Base-by-base conservation (phyloP, 106 monocot species). In the Dendrobium officinale region DNA sequence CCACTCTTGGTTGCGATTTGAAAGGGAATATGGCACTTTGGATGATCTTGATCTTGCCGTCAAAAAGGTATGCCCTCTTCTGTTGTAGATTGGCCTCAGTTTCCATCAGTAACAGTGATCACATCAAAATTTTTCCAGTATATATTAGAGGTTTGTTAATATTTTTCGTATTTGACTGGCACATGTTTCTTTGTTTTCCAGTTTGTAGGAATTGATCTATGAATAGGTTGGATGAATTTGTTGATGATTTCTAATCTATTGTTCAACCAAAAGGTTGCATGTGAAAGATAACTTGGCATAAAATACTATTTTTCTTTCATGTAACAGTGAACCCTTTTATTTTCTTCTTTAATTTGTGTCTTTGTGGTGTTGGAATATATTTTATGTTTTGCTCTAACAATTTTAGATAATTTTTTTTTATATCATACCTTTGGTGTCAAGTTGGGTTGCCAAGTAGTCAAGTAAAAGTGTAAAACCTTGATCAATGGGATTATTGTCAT, bases 1-100 rank as follows among this genome's bases (percentile, higher is more conserved):
- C 80, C 72, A 91, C 78, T 83, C 91, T 26, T 99, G 99, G 99
- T 75, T 99, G 82, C 92, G 81, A 59, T 99, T 99, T 84, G 99
- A 99, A 91, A 83, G 95, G 77, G 88, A 99, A 82, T 83, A 86
- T 90, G 99, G 99, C 29, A 87, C 91, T 56, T 77, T 99, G 37
- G 91, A 88, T 68, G 99, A 99, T 86, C 86, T 85, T 72, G 99
- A 99, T 84, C 77, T 90, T 86, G 93, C 99, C 10, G 72, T 84
- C 45, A 93, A 80, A 81, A 99, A 99, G 99, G 99, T 93, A 87
- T 37, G 19, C 9, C 45, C 31, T 31, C 31, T 31, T 80, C 54
- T 20, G 78, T 72, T 74, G 43, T 75, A 19, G 8, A 44, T 42
- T 20, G 42, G 74, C 13, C 43, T 74, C 20, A 43, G 41, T 73